Evolutionary conservation across 2,329 filamentous ascomycete species (phyloP).

Genomic region (Aspergillus sp.): DNA sequence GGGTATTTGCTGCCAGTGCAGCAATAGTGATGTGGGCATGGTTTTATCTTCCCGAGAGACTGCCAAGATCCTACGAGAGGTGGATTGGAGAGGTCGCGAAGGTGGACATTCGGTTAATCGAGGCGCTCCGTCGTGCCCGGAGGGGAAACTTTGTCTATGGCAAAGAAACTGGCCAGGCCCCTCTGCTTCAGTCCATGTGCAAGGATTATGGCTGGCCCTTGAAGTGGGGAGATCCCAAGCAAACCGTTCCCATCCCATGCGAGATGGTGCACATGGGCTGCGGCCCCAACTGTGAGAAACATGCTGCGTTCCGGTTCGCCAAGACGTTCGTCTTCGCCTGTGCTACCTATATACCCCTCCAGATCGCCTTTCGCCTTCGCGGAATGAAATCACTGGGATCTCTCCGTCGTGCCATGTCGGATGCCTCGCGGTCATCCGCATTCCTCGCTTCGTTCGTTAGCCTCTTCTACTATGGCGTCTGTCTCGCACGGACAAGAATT

Average conservation of each 20-base stretch:
- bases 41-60: constrained; percentile 71
- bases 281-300: constrained; percentile 68
- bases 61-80: constrained; percentile 72
- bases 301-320: constrained; percentile 67
- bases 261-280: constrained; percentile 80
- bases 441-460: constrained; percentile 77
- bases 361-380: constrained; percentile 61
- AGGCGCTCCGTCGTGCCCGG: constrained; percentile 68
- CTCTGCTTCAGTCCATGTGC: constrained; percentile 70
- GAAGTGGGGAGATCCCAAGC: constrained; percentile 70
- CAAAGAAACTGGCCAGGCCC: constrained; percentile 67
- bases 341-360: constrained; percentile 73
- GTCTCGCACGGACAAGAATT: constrained; percentile 69
- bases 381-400: constrained; percentile 47
- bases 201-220: constrained; percentile 66
- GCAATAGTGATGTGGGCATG: constrained; percentile 85
- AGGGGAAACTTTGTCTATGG: constrained; percentile 68
- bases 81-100: constrained; percentile 79
- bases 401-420: constrained; percentile 53
- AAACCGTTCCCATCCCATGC: constrained; percentile 72
- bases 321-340: constrained; percentile 72
- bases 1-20: constrained; percentile 69
- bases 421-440: constrained; percentile 68
- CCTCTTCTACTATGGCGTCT: constrained; percentile 83
- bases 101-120: constrained; percentile 71